A percentile compares a stretch with the other conserved stretches of the same genome.
Evolutionary conservation across 371 early-diverging fungal species (phyloP).

Genomic region (Rhizopus microsporus): DNA sequence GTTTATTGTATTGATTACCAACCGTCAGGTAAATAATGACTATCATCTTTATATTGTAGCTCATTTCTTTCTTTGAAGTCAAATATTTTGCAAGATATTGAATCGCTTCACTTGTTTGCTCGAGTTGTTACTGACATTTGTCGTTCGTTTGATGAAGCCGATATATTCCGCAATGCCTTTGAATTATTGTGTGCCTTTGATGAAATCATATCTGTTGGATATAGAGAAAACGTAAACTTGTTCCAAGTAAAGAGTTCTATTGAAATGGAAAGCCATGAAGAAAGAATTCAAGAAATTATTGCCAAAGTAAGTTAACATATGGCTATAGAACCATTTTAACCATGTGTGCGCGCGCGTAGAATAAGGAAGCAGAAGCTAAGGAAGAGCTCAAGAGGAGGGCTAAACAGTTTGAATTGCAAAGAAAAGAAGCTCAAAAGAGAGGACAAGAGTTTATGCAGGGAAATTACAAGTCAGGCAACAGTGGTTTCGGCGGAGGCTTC

Average conservation of each 20-base stretch:
- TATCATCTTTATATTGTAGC: neutral
- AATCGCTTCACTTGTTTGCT: conserved; percentile 91
- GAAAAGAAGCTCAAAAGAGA: conserved; percentile 79
- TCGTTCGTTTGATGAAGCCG: conserved; percentile 77
- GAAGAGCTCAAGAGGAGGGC: conserved; percentile 92
- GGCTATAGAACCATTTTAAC: neutral
- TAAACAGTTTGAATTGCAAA: conserved; percentile 88
- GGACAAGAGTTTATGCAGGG: conserved; percentile 63
- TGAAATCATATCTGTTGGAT: conserved; percentile 92
- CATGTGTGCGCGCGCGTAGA: conserved; percentile 46
- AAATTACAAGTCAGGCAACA: conserved; percentile 47
- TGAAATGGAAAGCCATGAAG: conserved; percentile 97
- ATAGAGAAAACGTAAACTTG: conserved; percentile 81
- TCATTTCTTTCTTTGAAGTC: conserved; percentile 34
- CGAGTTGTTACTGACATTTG: conserved; percentile 91
- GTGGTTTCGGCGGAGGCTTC: conserved; percentile 13
- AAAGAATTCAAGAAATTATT: conserved; percentile 94
- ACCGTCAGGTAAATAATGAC: conserved; percentile 48
- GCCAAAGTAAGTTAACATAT: conserved; percentile 63
- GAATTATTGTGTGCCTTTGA: conserved; percentile 94
- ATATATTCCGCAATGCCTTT: conserved; percentile 80
- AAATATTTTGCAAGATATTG: conserved; percentile 92
- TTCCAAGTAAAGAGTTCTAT: conserved; percentile 89
- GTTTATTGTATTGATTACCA: conserved; percentile 89
- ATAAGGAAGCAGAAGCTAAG: conserved; percentile 96